Percentiles rank a stretch among this genome's conserved stretches.
These are phyloP conservation scores for Papiliotrema terrestris DNA, from an alignment of 1,284 basidiomycete species.

Conservation along the genomic window DNA sequence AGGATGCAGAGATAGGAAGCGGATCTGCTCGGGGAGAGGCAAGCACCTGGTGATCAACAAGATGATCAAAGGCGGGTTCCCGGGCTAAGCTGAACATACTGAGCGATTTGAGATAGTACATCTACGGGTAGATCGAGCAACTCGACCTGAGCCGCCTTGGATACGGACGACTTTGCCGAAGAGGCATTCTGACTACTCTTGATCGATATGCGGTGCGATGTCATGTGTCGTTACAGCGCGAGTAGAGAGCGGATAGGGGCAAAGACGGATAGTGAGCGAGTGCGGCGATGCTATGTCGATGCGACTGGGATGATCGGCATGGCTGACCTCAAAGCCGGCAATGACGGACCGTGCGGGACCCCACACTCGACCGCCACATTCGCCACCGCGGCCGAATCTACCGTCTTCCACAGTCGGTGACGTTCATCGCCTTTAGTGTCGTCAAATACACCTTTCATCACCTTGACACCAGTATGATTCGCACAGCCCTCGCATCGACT, in stretches of 20 bases:
- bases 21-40: constrained; percentile 25
- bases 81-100: constrained; percentile 14
- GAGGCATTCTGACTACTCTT: no score
- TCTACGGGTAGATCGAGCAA: constrained; percentile 38
- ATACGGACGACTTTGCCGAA: no score
- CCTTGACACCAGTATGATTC: not conserved
- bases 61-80: not conserved
- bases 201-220: no score
- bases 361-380: not conserved
- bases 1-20: constrained; percentile 31
- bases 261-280: no score
- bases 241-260: no score
- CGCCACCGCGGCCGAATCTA: not conserved
- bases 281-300: no score
- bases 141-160: not conserved
- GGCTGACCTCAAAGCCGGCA: no score
- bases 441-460: not conserved
- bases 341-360: no score
- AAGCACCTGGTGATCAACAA: constrained; percentile 24
- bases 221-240: no score
- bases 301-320: no score
- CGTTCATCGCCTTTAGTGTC: not conserved
- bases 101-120: constrained; percentile 35
- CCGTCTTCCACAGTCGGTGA: no score
- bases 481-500: not conserved